Evolutionary conservation across 2,329 filamentous ascomycete genomes (phyloP).

Genomic region (Chaetomium globosum): DNA sequence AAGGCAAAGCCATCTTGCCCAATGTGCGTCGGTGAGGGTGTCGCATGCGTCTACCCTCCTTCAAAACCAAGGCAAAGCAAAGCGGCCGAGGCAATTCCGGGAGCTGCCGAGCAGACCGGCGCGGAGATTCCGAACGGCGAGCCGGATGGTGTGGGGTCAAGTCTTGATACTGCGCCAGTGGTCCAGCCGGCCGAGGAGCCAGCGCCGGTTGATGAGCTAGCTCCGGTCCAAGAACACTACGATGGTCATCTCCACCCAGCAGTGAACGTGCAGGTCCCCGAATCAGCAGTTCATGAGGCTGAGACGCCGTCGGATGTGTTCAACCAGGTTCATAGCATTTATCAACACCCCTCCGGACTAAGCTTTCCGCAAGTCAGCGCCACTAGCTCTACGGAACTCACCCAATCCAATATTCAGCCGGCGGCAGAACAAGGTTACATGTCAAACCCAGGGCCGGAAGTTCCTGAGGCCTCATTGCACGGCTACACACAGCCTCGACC

Average conservation of each 20-base stretch:
- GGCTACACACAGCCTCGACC: conserved; percentile 28
- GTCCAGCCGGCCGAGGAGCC: background rate
- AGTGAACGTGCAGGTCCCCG: conserved; percentile 19
- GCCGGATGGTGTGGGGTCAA: conserved; percentile 35
- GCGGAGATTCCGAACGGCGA: conserved; percentile 29
- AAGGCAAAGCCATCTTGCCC: conserved; percentile 47
- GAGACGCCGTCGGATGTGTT: conserved; percentile 29
- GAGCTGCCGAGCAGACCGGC: conserved; percentile 1
- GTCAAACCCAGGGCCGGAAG: conserved; percentile 19
- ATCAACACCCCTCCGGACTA: conserved; percentile 31
- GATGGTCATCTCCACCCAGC: conserved; percentile 31
- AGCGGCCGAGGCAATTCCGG: conserved; percentile 27
- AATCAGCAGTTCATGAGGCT: conserved; percentile 20
- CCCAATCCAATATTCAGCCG: conserved; percentile 20
- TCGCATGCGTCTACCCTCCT: conserved; percentile 47
- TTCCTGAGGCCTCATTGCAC: conserved; percentile 20
- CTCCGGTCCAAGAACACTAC: conserved; percentile 28
- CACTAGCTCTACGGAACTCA: conserved; percentile 12
- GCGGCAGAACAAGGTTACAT: conserved; percentile 29
- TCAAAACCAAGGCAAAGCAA: conserved; percentile 35
- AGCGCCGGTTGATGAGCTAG: conserved; percentile 8
- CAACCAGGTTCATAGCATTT: conserved; percentile 24
- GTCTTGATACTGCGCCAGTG: conserved; percentile 28
- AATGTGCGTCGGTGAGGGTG: conserved; percentile 42
- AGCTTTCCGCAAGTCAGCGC: conserved; percentile 26